A percentile compares a stretch with the other conserved stretches of the same genome.
phyloP scores from a whole-genome alignment of 768 basidiomycete species.

The Mrakia hoshinonis region DNA sequence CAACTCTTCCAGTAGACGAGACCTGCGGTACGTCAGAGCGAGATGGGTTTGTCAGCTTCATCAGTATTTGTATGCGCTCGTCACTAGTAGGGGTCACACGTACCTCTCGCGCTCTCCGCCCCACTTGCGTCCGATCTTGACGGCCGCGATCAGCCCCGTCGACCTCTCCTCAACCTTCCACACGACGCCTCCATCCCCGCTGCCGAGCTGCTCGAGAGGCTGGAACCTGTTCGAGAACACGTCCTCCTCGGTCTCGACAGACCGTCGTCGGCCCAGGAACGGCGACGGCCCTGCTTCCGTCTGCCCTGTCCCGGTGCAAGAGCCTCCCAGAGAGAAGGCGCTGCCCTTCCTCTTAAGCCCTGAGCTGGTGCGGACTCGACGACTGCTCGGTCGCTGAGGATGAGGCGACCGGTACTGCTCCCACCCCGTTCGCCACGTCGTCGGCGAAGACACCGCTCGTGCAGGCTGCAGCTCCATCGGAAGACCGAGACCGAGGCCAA shows the following conservation, averaged over 20 bases:
- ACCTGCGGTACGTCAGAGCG: too few relatives aligned
- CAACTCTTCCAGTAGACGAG: conserved; percentile 89
- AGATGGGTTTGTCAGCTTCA: too few relatives aligned
- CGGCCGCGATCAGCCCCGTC: conserved; percentile 1
- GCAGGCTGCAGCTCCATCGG: background rate
- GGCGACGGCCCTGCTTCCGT: background rate
- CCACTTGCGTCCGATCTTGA: conserved; percentile 16
- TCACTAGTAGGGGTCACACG: too few relatives aligned
- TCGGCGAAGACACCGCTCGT: background rate
- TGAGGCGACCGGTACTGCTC: background rate
- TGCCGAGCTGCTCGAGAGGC: conserved; percentile 8
- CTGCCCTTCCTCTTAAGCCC: conserved; percentile 22
- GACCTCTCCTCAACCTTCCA: conserved; percentile 12
- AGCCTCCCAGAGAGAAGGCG: background rate
- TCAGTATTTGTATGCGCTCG: too few relatives aligned
- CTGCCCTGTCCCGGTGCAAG: background rate
- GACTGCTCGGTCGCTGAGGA: background rate
- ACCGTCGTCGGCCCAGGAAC: background rate
- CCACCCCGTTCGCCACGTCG: background rate
- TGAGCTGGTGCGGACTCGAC: background rate
- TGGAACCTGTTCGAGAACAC: conserved; percentile 14
- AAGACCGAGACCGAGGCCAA: background rate
- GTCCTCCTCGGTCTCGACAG: background rate
- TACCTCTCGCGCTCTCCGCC: conserved; percentile 14
- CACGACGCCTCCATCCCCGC: conserved; percentile 19